Percentiles rank a stretch among this genome's conserved stretches.
phyloP scores from a whole-genome alignment of 768 basidiomycete species.

The Leccinum subgranulosum region DNA sequence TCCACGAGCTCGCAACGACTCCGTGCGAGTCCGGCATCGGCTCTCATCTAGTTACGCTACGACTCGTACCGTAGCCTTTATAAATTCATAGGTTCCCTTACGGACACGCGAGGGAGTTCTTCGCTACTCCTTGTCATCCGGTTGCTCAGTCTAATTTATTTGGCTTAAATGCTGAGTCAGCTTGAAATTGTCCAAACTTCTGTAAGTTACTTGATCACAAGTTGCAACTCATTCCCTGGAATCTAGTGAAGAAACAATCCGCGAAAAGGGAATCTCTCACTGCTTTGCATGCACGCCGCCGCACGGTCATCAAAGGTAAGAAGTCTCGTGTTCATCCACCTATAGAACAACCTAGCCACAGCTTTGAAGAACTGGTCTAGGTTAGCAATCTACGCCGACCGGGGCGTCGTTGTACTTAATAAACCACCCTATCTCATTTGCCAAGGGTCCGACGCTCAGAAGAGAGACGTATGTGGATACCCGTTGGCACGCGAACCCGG shows the following conservation, averaged over 20 bases:
- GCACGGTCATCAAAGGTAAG: conserved; percentile 23
- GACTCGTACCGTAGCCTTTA: no score
- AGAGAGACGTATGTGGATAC: conserved; percentile 17
- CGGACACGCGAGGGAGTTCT: no score
- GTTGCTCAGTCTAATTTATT: no score
- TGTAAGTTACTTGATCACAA: no score
- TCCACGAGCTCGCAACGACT: no score
- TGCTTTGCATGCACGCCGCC: conserved; percentile 17
- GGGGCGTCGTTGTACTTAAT: conserved; percentile 51
- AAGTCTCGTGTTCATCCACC: not conserved
- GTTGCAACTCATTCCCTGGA: not conserved
- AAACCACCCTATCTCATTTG: conserved; percentile 60
- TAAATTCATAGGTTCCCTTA: no score
- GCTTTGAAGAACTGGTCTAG: conserved; percentile 31
- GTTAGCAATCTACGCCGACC: conserved; percentile 50
- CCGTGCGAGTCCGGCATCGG: no score
- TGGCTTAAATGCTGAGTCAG: not conserved
- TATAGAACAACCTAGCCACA: not conserved
- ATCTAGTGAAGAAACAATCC: not conserved
- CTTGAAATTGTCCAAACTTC: not conserved
- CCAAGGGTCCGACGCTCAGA: conserved; percentile 37
- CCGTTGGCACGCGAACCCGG: not conserved
- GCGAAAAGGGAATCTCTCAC: not conserved
- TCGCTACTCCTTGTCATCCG: no score
- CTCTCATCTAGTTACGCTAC: no score